These are phyloP conservation scores for Fistulinella cinereoalba DNA, from an alignment of 1,284 basidiomycete species.

Conservation along the genomic window DNA sequence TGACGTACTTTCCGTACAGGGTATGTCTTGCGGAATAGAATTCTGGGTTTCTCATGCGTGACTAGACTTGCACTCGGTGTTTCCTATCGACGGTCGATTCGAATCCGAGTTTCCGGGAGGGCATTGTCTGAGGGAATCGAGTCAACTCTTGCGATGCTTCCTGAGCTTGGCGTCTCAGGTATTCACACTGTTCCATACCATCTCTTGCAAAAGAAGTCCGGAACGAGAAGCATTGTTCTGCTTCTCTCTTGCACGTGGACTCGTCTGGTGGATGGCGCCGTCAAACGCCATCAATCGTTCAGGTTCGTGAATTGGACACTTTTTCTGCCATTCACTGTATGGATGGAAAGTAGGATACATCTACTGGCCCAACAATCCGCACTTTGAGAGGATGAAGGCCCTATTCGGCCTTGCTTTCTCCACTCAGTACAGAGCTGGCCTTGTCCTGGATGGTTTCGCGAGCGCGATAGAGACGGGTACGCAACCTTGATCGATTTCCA, in stretches of 20 bases:
- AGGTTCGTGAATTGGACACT: constrained; percentile 24
- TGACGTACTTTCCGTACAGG: constrained; percentile 23
- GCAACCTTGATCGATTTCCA: neutral
- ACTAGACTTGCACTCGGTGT: constrained; percentile 16
- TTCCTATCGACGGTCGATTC: constrained; percentile 26
- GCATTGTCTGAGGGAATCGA: constrained; percentile 24
- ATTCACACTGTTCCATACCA: constrained; percentile 25
- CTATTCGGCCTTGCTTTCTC: constrained; percentile 40
- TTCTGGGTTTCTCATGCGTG: neutral
- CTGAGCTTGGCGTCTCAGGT: constrained; percentile 32
- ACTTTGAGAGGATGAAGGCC: constrained; percentile 37
- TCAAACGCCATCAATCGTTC: constrained; percentile 32
- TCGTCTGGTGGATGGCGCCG: constrained; percentile 33
- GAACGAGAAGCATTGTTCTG: constrained; percentile 29
- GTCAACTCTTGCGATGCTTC: constrained; percentile 23
- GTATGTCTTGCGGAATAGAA: constrained; percentile 4
- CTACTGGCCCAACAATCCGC: constrained; percentile 39
- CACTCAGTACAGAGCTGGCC: constrained; percentile 32
- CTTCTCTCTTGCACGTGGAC: constrained; percentile 27
- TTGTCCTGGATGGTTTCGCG: constrained; percentile 38
- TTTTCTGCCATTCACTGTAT: neutral
- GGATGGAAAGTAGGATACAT: constrained; percentile 36
- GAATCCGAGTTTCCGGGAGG: constrained; percentile 36
- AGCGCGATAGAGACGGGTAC: constrained; percentile 33
- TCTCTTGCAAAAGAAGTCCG: constrained; percentile 21